phyloP scores from a whole-genome alignment of 495 filamentous ascomycete genomes.

The Xylaria flabelliformis region DNA sequence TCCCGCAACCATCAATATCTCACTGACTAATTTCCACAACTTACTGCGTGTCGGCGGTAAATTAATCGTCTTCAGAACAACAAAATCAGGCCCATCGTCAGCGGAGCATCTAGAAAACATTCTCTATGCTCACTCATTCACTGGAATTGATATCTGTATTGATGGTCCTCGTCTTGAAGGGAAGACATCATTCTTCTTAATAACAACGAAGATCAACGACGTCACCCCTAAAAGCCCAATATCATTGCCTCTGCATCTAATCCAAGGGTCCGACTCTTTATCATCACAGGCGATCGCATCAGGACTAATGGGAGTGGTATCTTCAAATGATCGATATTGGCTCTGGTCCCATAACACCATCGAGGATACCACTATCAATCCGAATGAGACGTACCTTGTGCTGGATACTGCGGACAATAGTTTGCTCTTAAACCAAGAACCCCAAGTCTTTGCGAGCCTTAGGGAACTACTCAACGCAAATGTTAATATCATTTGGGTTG shows the following conservation, averaged over 20 bases:
- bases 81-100: background rate
- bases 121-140: background rate
- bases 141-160: background rate
- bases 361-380: slow-evolving; percentile 3
- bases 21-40: background rate
- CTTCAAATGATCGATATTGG: slow-evolving; percentile 1
- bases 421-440: slow-evolving; percentile 15
- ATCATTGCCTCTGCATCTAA: background rate
- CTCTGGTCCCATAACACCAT: slow-evolving; percentile 6
- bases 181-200: background rate
- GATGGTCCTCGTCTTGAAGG: background rate
- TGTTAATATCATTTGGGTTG: slow-evolving; percentile 24
- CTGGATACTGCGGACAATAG: slow-evolving; percentile 22
- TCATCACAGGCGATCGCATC: background rate
- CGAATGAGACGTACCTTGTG: slow-evolving; percentile 17
- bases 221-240: background rate
- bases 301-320: background rate
- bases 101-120: background rate
- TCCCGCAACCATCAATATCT: background rate
- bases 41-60: slow-evolving; percentile 2
- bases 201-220: background rate
- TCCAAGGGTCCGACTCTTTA: background rate
- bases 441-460: slow-evolving; percentile 5
- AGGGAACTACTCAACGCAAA: slow-evolving; percentile 24
- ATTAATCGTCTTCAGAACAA: background rate